phyloP scores from a whole-genome alignment of 2,329 filamentous ascomycete genomes.

The Fusarium anthophilum region DNA sequence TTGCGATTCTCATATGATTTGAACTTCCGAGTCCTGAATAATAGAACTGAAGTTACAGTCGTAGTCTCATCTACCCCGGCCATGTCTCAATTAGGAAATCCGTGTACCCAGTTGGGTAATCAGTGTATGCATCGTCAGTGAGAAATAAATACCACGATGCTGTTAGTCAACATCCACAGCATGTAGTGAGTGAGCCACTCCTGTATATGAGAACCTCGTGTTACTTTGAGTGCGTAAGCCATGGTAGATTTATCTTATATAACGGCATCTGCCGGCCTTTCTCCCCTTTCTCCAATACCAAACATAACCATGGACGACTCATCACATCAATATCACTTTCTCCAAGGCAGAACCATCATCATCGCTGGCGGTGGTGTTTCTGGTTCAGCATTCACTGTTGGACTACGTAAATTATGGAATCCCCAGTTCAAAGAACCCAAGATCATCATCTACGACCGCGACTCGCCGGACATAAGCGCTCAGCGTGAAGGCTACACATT shows the following conservation, averaged over 20 bases:
- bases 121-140: conserved; percentile 37
- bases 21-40: background rate
- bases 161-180: background rate
- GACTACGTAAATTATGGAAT: conserved; percentile 53
- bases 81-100: conserved; percentile 30
- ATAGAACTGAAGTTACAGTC: background rate
- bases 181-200: background rate
- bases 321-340: conserved; percentile 42
- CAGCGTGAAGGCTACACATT: conserved; percentile 52
- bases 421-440: conserved; percentile 42
- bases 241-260: background rate
- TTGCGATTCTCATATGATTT: background rate
- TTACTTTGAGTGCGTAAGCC: background rate
- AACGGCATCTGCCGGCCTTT: background rate
- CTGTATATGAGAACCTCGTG: background rate
- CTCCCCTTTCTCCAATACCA: background rate
- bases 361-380: conserved; percentile 56
- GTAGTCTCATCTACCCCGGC: background rate
- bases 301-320: conserved; percentile 11
- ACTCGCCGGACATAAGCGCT: conserved; percentile 43
- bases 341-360: conserved; percentile 54
- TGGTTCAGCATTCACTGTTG: conserved; percentile 53
- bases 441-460: conserved; percentile 55
- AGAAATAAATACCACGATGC: background rate
- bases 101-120: conserved; percentile 39